Evolutionary conservation across 23 red algal genomes (phyloP), one percentile per base, ranked within the genome.

Genomic region (Gracilaria domingensis): DNA sequence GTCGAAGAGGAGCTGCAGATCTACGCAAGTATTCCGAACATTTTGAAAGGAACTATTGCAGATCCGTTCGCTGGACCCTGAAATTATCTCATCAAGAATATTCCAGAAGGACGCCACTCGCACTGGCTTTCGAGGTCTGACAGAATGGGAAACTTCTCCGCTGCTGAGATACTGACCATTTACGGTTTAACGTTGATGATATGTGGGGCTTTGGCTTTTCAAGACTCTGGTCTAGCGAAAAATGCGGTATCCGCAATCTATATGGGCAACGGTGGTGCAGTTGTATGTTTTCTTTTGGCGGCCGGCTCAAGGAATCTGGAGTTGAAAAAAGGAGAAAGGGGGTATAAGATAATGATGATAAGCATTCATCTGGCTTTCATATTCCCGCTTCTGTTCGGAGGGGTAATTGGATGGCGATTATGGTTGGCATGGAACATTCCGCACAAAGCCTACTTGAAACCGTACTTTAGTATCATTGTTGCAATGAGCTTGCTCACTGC

Each of bases 281-380:
- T 81, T 0, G 26, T 90, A 16, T 69, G 42, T 21, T 90, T 90
- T 51, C 53, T 81, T 3, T 32, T 90, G 33, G 87, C 87, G 14
- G 87, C 75, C 8, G 75, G 87, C 11, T 51, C 55, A 33, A 70
- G 87, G 40, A 64, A 90, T 48, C 44, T 64, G 28, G 57, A 53
- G 25, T 28, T 90, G 57, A 80, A 81, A n/a, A 90, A 80, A 64
- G 75, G 75, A 38, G 73, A 90, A 35, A 66, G 34, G 20, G 87
- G 87, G 38, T 90, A 81, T 42, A 90, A 81, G 58, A 48, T 90
- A 21, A 90, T 90, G 87, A 90, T 81, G 87, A 80, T 80, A 3
- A 77, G 75, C 61, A 64, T 90, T 53, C 87, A 90, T 79, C 73
- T 90, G 25, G 87, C 87, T 26, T 54, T 90, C 33, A 74, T 90